Percentiles rank a stretch among this genome's conserved stretches.
Conservation (phyloP, 257 asterid genomes). For the Nicotiana obtusifolia region DNA sequence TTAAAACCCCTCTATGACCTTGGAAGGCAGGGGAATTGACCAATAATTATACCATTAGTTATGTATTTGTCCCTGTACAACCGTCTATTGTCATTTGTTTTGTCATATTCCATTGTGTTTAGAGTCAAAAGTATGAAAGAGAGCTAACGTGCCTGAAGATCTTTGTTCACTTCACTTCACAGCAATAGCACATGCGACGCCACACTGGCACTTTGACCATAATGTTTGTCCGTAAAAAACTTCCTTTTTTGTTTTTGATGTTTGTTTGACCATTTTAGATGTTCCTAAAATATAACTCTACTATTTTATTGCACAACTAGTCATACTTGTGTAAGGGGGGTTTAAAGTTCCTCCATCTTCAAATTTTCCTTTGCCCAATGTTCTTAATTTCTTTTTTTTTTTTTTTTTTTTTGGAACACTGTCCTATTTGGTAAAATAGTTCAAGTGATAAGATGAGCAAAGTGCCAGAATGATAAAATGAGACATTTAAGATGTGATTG, state of each 20-base stretch:
- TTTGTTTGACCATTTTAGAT: not conserved
- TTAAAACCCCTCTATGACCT: not conserved
- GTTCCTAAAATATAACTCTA: not conserved
- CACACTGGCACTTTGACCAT: not conserved
- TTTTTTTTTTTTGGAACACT: no score
- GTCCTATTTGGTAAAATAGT: no score
- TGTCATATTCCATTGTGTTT: not conserved
- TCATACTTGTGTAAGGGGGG: no score
- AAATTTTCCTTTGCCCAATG: no score
- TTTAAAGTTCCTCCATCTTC: no score
- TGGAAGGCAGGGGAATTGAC: not conserved
- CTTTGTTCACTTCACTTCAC: not conserved
- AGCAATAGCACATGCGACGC: not conserved
- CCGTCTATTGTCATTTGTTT: not conserved
- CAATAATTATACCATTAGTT: not conserved
- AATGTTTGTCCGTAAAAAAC: not conserved
- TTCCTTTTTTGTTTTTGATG: not conserved
- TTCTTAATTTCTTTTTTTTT: no score
- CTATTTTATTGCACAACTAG: no score
- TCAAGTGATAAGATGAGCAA: no score
- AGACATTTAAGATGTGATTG: no score
- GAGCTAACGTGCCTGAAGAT: not conserved
- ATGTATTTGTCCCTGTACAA: not conserved
- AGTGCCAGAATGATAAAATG: no score
- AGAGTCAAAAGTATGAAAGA: not conserved